phyloP scores from a whole-genome alignment of 306 rosid species.

The Begonia masoniana region DNA sequence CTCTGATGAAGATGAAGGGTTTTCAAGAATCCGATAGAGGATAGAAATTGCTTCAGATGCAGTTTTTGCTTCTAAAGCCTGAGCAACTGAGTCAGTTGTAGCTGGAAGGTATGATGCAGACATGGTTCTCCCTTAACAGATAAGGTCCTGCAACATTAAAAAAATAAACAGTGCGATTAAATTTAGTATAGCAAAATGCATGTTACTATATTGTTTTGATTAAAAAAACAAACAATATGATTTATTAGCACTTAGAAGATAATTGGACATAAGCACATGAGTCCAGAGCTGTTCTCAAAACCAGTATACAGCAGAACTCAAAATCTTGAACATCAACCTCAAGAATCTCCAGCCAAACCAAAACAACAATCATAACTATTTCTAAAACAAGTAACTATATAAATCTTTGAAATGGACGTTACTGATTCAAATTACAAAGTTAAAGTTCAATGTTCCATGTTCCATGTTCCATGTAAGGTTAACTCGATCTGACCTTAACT shows the following conservation, averaged over 20 bases:
- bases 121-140: constrained; percentile 21
- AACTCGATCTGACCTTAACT: no score
- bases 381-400: no score
- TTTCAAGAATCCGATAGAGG: constrained; percentile 54
- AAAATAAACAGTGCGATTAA: not conserved
- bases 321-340: no score
- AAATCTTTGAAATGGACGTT: no score
- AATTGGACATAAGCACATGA: not conserved
- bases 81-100: constrained; percentile 47
- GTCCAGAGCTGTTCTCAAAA: not conserved
- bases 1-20: constrained; percentile 72
- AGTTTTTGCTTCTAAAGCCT: constrained; percentile 49
- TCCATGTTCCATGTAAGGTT: no score
- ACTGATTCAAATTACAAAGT: no score
- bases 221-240: not conserved
- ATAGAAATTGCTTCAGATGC: constrained; percentile 56
- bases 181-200: not conserved
- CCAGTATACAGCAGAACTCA: not conserved
- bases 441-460: no score
- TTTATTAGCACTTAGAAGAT: no score
- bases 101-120: constrained; percentile 62
- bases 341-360: no score
- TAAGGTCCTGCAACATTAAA: not conserved
- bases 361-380: no score
- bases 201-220: not conserved